phyloP scores from a whole-genome alignment of 2,329 filamentous ascomycete species.

The Microdochium nivale region DNA sequence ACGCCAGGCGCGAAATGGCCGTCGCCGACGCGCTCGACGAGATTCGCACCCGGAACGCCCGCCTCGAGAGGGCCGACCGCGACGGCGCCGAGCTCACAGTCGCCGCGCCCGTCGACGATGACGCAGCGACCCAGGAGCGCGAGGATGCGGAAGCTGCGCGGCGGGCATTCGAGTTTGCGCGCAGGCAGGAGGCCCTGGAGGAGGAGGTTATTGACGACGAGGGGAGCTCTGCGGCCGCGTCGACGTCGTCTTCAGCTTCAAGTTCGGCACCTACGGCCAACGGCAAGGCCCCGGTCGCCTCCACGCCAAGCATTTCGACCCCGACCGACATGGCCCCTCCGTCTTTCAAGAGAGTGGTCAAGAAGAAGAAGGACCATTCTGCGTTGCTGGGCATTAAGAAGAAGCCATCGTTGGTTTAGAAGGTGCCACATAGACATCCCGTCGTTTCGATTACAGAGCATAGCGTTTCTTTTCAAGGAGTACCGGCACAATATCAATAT shows the following conservation, averaged over 20 bases:
- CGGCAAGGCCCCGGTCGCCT: too few relatives aligned
- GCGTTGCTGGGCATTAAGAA: constrained; percentile 81
- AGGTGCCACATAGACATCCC: background rate
- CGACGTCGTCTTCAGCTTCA: constrained; percentile 5
- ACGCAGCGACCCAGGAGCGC: constrained; percentile 57
- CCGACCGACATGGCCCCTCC: constrained; percentile 41
- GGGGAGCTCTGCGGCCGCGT: constrained; percentile 5
- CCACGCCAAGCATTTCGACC: constrained; percentile 1
- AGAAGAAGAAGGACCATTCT: constrained; percentile 79
- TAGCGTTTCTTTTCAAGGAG: background rate
- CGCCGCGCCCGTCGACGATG: constrained; percentile 49
- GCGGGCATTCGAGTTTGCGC: constrained; percentile 63
- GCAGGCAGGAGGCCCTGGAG: constrained; percentile 42
- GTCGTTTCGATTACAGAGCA: background rate
- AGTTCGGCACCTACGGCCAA: constrained; percentile 9
- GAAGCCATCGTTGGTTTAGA: constrained; percentile 53
- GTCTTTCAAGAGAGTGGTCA: constrained; percentile 66
- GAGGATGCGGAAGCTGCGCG: constrained; percentile 80
- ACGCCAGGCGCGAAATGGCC: constrained; percentile 92
- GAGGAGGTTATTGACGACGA: constrained; percentile 32
- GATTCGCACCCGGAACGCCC: constrained; percentile 83
- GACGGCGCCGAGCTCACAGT: constrained; percentile 53
- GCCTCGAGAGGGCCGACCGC: constrained; percentile 67
- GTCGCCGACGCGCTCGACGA: constrained; percentile 94
- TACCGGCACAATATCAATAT: too few relatives aligned